These are phyloP conservation scores for Phytophthora ohioensis DNA, from an alignment of 352 stramenopile genomes.

Conservation along the genomic window DNA sequence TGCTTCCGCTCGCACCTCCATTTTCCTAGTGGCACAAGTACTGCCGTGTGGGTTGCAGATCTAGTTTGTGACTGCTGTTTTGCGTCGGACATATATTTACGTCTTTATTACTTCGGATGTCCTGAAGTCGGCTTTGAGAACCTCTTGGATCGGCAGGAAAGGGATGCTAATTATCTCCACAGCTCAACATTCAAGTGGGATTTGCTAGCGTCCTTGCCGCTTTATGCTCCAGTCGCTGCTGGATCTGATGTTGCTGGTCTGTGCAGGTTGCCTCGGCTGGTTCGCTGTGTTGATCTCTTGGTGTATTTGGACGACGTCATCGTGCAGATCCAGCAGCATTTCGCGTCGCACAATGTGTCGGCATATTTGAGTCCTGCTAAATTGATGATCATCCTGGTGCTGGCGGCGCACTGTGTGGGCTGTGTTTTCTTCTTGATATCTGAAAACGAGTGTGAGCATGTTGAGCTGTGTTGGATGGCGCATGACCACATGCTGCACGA, in stretches of 20 bases:
- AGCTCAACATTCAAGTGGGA: slow-evolving; percentile 63
- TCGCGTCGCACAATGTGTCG: slow-evolving; percentile 72
- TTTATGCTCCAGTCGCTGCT: slow-evolving; percentile 43
- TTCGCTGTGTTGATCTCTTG: slow-evolving; percentile 66
- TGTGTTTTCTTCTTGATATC: slow-evolving; percentile 84
- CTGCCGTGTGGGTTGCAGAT: slow-evolving; percentile 48
- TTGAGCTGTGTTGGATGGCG: slow-evolving; percentile 63
- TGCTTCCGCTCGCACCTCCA: slow-evolving; percentile 67
- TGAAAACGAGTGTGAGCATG: slow-evolving; percentile 56
- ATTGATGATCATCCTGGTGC: slow-evolving; percentile 68
- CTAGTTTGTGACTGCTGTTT: slow-evolving; percentile 67
- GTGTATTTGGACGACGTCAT: slow-evolving; percentile 70
- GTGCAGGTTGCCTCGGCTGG: slow-evolving; percentile 61
- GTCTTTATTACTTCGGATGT: slow-evolving; percentile 73
- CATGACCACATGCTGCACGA: slow-evolving; percentile 73
- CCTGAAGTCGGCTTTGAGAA: slow-evolving; percentile 57
- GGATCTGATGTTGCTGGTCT: slow-evolving; percentile 44
- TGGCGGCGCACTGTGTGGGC: slow-evolving; percentile 61
- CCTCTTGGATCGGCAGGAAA: slow-evolving; percentile 44
- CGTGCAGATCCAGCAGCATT: slow-evolving; percentile 72
- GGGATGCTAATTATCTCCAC: slow-evolving; percentile 47
- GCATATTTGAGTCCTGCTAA: slow-evolving; percentile 77
- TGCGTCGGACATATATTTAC: slow-evolving; percentile 68
- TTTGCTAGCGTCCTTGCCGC: slow-evolving; percentile 60
- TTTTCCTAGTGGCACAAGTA: slow-evolving; percentile 32